Evolutionary conservation across 164 flowering plant species (phyloP).

Genomic region (Piper betle): DNA sequence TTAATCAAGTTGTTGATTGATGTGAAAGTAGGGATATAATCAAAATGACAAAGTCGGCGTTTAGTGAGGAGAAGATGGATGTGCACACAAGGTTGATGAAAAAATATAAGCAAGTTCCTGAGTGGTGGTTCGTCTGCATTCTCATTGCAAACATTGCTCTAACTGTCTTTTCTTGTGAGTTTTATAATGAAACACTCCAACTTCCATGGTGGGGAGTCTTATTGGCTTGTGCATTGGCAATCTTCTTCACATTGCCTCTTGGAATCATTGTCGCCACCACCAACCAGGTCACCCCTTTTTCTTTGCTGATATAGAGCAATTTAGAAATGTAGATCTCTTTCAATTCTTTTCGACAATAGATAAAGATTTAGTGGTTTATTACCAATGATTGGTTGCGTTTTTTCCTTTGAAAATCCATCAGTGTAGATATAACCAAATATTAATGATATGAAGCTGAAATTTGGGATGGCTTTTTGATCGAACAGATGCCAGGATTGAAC

Average conservation of each 20-base stretch:
- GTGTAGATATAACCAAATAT: background rate
- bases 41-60: conserved; percentile 53
- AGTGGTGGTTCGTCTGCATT: conserved; percentile 70
- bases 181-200: conserved; percentile 64
- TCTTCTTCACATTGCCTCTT: conserved; percentile 76
- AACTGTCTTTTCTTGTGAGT: conserved; percentile 53
- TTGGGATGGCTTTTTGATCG: background rate
- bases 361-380: background rate
- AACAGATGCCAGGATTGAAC: conserved; percentile 62
- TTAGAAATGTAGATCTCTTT: background rate
- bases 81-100: conserved; percentile 70
- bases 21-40: conserved; percentile 44
- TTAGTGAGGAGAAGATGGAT: conserved; percentile 47
- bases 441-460: background rate
- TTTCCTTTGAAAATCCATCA: background rate
- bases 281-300: conserved; percentile 39
- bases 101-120: conserved; percentile 60
- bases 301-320: background rate
- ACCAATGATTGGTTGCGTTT: background rate
- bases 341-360: background rate
- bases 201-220: conserved; percentile 91
- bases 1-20: too few species aligned
- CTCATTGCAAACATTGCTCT: conserved; percentile 44
- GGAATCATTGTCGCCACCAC: conserved; percentile 88
- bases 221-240: conserved; percentile 60